Conservation (phyloP, 2,329 filamentous ascomycete genomes). For the Beauveria sp. region DNA sequence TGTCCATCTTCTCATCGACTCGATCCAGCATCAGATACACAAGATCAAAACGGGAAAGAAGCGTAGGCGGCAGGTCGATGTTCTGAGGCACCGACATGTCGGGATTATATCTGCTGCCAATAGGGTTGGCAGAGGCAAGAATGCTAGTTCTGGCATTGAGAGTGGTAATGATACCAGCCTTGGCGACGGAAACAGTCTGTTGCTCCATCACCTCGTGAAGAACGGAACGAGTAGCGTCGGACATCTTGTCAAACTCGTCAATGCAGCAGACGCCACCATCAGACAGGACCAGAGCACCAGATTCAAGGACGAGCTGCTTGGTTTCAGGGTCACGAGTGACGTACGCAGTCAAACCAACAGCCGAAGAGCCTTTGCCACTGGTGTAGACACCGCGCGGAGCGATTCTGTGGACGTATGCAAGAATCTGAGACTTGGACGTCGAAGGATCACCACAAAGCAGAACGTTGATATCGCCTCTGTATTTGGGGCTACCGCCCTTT, state of each 20-base stretch:
- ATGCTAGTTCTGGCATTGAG: constrained; percentile 94
- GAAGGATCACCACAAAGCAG: constrained; percentile 95
- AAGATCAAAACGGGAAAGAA: constrained; percentile 91
- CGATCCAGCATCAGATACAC: constrained; percentile 95
- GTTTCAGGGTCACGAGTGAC: constrained; percentile 76
- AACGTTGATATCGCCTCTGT: constrained; percentile 95
- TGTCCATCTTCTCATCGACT: constrained; percentile 82
- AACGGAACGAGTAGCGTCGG: constrained; percentile 67
- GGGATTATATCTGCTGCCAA: constrained; percentile 95
- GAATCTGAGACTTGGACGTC: constrained; percentile 89
- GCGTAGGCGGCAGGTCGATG: constrained; percentile 90
- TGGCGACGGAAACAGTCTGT: constrained; percentile 77
- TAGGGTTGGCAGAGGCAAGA: constrained; percentile 93
- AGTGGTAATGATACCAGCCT: constrained; percentile 93
- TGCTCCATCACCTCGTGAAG: constrained; percentile 88
- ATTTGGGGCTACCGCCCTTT: constrained; percentile 90
- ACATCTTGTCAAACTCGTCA: constrained; percentile 84
- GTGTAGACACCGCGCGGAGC: constrained; percentile 82
- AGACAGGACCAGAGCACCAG: constrained; percentile 69
- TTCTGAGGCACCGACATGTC: constrained; percentile 95
- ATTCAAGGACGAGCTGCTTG: constrained; percentile 72
- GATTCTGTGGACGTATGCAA: constrained; percentile 95
- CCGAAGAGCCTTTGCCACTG: constrained; percentile 72
- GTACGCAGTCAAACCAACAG: constrained; percentile 73
- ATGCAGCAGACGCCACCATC: constrained; percentile 81